Evolutionary conservation across 208 protist genomes (phyloP).

Genomic region (Leishmania aethiopica): DNA sequence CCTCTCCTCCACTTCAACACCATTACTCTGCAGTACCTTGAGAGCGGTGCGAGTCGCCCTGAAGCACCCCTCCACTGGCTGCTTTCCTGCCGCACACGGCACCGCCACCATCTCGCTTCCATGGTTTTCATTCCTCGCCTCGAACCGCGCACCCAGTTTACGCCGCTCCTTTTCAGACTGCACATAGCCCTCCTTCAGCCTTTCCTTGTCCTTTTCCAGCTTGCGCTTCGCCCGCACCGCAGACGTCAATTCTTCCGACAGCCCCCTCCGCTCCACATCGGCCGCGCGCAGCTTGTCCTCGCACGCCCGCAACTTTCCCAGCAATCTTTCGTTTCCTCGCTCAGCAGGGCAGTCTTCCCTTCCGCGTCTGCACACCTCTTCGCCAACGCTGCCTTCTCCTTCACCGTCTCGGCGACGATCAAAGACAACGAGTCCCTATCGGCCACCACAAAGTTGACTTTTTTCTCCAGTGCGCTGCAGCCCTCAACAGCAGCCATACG

Average conservation of each 20-base stretch:
- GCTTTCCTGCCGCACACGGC: neutral
- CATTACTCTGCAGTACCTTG: slow-evolving; percentile 7
- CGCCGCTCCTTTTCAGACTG: slow-evolving; percentile 27
- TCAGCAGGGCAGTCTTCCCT: neutral
- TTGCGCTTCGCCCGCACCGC: slow-evolving; percentile 1
- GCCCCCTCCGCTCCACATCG: neutral
- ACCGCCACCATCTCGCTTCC: neutral
- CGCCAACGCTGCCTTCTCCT: neutral
- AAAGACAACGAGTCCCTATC: neutral
- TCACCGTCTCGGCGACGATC: neutral
- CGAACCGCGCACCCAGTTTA: slow-evolving; percentile 16
- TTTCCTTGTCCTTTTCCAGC: slow-evolving; percentile 36
- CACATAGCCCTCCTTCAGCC: slow-evolving; percentile 31
- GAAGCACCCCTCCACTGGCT: slow-evolving; percentile 11
- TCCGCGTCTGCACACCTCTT: neutral
- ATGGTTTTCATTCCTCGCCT: slow-evolving; percentile 18
- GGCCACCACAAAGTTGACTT: neutral
- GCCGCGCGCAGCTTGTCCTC: neutral
- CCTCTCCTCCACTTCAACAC: neutral
- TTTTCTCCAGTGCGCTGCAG: too few relatives aligned
- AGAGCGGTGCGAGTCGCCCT: slow-evolving; percentile 19
- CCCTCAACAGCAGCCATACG: rapidly evolving
- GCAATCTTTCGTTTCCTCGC: neutral
- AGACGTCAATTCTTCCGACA: neutral
- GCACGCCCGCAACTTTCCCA: neutral